Evolutionary conservation across 306 rosid genomes (phyloP).

Genomic region (Neltuma alba): DNA sequence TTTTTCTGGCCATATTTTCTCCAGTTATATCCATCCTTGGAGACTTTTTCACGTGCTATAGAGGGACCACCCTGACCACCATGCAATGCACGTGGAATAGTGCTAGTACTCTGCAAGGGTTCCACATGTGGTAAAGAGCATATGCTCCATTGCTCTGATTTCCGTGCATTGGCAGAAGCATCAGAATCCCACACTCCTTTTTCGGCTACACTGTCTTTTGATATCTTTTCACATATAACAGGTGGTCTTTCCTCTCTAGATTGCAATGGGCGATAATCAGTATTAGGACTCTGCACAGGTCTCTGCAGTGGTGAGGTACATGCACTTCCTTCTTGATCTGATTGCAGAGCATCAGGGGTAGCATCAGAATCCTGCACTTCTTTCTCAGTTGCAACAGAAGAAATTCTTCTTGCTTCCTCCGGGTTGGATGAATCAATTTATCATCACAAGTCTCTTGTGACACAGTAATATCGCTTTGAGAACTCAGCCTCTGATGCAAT

Average conservation of each 20-base stretch:
- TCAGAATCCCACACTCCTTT: constrained; percentile 42
- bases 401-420: constrained; percentile 34
- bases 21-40: constrained; percentile 94
- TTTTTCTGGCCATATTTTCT: constrained; percentile 92
- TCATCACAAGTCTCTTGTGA: constrained; percentile 43
- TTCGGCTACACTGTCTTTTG: constrained; percentile 45
- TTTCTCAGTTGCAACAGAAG: constrained; percentile 34
- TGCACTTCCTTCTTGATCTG: constrained; percentile 53
- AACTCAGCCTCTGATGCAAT: constrained; percentile 45
- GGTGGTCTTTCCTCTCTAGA: constrained; percentile 46
- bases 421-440: constrained; percentile 37
- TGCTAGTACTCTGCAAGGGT: constrained; percentile 45
- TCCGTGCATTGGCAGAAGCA: constrained; percentile 38
- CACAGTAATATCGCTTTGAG: constrained; percentile 40
- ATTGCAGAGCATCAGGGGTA: constrained; percentile 38
- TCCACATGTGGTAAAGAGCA: constrained; percentile 44
- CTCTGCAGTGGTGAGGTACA: constrained; percentile 45
- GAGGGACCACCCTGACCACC: constrained; percentile 55
- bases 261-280: constrained; percentile 22
- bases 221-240: constrained; percentile 45
- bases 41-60: constrained; percentile 62
- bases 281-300: constrained; percentile 46
- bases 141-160: constrained; percentile 43
- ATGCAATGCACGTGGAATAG: constrained; percentile 39
- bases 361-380: constrained; percentile 45